These are phyloP conservation scores for Plectosphaerella sp. DNA, from an alignment of 2,329 filamentous ascomycete genomes.

Conservation along the genomic window DNA sequence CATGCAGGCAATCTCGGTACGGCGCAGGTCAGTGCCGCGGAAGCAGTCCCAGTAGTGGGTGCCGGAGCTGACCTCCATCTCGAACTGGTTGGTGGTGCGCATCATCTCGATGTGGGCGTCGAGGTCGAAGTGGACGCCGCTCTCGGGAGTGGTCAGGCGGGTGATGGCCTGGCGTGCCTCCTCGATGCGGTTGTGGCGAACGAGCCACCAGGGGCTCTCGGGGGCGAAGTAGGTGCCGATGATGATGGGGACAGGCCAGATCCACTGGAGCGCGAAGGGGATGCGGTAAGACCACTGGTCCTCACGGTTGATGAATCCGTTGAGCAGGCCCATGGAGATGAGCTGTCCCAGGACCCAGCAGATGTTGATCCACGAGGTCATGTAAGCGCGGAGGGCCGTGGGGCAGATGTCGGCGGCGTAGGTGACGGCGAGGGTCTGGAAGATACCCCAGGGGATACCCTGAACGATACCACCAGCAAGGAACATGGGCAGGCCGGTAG, in stretches of 20 bases:
- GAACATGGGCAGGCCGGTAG: slow-evolving; percentile 29
- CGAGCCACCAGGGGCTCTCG: slow-evolving; percentile 20
- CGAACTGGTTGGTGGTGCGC: slow-evolving; percentile 23
- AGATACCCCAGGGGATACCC: slow-evolving; percentile 41
- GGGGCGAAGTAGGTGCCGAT: slow-evolving; percentile 13
- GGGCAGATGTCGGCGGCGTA: slow-evolving; percentile 45
- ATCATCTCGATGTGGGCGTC: slow-evolving; percentile 16
- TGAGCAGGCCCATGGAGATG: slow-evolving; percentile 28
- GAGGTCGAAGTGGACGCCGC: slow-evolving; percentile 12
- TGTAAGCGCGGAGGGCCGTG: slow-evolving; percentile 40
- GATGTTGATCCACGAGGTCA: slow-evolving; percentile 29
- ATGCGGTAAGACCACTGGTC: slow-evolving; percentile 39
- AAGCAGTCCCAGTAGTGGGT: slow-evolving; percentile 9
- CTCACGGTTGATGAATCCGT: slow-evolving; percentile 21
- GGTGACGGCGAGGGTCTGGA: slow-evolving; percentile 40
- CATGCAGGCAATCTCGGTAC: slow-evolving; percentile 21
- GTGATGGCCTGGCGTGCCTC: slow-evolving; percentile 12
- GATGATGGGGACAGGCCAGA: slow-evolving; percentile 14
- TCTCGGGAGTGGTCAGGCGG: slow-evolving; percentile 3
- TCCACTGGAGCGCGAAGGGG: slow-evolving; percentile 27
- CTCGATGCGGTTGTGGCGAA: slow-evolving; percentile 15
- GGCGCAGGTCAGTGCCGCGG: slow-evolving; percentile 17
- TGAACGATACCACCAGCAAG: slow-evolving; percentile 32
- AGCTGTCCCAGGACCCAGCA: slow-evolving; percentile 38
- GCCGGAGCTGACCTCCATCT: slow-evolving; percentile 19